A percentile compares a stretch with the other conserved stretches of the same genome.
phyloP scores from a whole-genome alignment of 2,329 filamentous ascomycete species.

The Aaosphaeria arxii region DNA sequence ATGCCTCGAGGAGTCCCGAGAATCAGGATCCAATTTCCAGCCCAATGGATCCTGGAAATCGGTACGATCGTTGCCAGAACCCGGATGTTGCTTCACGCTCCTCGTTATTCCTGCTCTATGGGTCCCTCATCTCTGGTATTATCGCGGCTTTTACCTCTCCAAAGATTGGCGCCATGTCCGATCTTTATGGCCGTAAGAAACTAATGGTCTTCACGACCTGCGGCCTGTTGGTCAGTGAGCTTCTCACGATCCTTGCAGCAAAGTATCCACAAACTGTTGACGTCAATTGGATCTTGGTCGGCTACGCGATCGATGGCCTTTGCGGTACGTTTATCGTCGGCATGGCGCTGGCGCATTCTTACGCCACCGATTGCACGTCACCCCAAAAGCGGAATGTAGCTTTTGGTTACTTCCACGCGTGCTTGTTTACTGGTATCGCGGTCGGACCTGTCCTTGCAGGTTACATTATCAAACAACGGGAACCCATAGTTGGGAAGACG shows the following conservation, averaged over 20 bases:
- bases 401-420: conserved; percentile 88
- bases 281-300: conserved; percentile 76
- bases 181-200: conserved; percentile 76
- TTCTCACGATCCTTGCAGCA: conserved; percentile 75
- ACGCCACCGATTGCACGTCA: conserved; percentile 83
- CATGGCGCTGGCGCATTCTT: conserved; percentile 77
- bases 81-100: conserved; percentile 75
- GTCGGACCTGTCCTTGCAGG: conserved; percentile 80
- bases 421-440: conserved; percentile 84
- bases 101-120: conserved; percentile 73
- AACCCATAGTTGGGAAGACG: conserved; percentile 49
- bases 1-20: conserved; percentile 53
- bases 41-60: conserved; percentile 39
- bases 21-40: conserved; percentile 33
- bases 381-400: conserved; percentile 75
- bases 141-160: conserved; percentile 80
- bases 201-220: conserved; percentile 70
- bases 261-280: conserved; percentile 69
- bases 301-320: conserved; percentile 75
- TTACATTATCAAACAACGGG: conserved; percentile 64
- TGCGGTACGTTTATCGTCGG: conserved; percentile 85
- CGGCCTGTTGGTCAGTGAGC: conserved; percentile 72
- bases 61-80: conserved; percentile 65
- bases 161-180: conserved; percentile 79
- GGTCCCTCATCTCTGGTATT: conserved; percentile 70